These are phyloP conservation scores for Pythium rishiriense DNA, from an alignment of 352 stramenopile genomes.

Conservation along the genomic window DNA sequence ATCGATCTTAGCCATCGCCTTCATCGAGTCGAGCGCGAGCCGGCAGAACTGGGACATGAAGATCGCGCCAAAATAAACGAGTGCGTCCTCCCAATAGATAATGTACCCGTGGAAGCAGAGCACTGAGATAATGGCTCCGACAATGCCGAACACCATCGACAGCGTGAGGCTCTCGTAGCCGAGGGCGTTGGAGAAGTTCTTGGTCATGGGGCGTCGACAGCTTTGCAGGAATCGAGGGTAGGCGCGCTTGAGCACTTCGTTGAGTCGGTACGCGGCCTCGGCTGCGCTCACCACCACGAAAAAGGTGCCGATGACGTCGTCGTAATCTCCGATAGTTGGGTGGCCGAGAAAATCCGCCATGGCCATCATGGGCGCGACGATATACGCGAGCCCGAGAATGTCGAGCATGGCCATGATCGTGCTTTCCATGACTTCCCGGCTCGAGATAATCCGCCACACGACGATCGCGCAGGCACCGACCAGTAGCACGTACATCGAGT, in stretches of 20 bases:
- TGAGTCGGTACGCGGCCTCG: slow-evolving; percentile 18
- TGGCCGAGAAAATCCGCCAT: slow-evolving; percentile 56
- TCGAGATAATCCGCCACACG: slow-evolving; percentile 60
- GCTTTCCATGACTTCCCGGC: slow-evolving; percentile 53
- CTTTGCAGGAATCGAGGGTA: slow-evolving; percentile 2
- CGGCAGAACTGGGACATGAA: slow-evolving; percentile 28
- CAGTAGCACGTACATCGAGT: slow-evolving; percentile 62
- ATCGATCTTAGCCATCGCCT: slow-evolving; percentile 38
- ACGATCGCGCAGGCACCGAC: slow-evolving; percentile 48
- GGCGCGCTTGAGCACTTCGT: slow-evolving; percentile 6
- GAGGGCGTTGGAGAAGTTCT: slow-evolving; percentile 16
- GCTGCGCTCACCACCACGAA: slow-evolving; percentile 34
- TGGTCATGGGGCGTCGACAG: slow-evolving; percentile 9
- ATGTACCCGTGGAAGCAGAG: slow-evolving; percentile 20
- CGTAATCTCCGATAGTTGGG: slow-evolving; percentile 33
- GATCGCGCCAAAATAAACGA: slow-evolving; percentile 19
- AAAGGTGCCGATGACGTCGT: slow-evolving; percentile 46
- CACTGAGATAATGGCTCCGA: slow-evolving; percentile 21
- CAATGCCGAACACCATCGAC: slow-evolving; percentile 35
- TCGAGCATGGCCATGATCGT: slow-evolving; percentile 55
- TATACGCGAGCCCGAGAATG: slow-evolving; percentile 49
- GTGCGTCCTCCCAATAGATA: slow-evolving; percentile 10
- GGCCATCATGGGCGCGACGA: slow-evolving; percentile 69
- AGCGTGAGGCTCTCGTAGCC: slow-evolving; percentile 32
- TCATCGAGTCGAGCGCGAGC: slow-evolving; percentile 41